Evolutionary conservation across 257 asterid genomes (phyloP).

Genomic region (Nicotiana tomentosiformis): DNA sequence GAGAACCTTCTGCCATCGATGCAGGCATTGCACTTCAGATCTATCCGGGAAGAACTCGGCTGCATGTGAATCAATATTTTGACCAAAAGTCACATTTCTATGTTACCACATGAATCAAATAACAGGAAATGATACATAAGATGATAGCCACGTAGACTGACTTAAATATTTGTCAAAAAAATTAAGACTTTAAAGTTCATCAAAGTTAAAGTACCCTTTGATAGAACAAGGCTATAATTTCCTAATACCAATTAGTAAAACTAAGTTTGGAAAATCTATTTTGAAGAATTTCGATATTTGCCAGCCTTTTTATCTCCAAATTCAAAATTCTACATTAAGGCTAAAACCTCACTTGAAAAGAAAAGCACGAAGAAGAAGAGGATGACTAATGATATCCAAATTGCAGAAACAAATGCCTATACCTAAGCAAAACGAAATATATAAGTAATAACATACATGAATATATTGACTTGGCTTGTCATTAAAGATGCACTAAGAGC

Average conservation of each 20-base stretch:
- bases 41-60: slow-evolving; percentile 96
- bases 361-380: neutral
- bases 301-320: neutral
- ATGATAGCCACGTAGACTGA: neutral
- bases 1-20: slow-evolving; percentile 98
- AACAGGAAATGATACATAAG: neutral
- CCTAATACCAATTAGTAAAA: neutral
- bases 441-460: neutral
- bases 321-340: neutral
- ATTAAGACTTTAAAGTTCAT: neutral
- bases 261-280: neutral
- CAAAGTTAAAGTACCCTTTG: neutral
- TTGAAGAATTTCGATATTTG: neutral
- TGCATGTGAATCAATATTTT: slow-evolving; percentile 30
- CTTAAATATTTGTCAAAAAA: neutral
- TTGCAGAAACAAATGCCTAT: neutral
- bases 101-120: neutral
- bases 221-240: neutral
- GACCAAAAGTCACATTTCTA: neutral
- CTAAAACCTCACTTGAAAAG: neutral
- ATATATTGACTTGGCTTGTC: neutral
- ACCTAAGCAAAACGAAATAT: neutral
- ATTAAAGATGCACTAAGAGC: neutral
- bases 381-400: neutral
- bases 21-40: slow-evolving; percentile 99